A percentile compares a stretch with the other conserved stretches of the same genome.
Evolutionary conservation across 805 yeast species (phyloP).

Genomic region (Kregervanrija pseudodelftensis): DNA sequence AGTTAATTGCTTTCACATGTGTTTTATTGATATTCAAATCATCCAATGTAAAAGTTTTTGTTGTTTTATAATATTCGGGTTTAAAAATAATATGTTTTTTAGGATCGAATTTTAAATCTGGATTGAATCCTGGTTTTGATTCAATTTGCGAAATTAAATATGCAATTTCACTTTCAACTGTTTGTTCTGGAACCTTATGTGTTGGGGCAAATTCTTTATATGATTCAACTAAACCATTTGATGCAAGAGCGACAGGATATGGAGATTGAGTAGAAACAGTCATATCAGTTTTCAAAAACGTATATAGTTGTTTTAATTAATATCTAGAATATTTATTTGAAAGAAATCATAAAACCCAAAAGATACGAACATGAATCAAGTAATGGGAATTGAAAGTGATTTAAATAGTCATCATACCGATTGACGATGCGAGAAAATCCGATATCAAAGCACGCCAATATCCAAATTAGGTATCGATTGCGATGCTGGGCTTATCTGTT

Average conservation of each 20-base stretch:
- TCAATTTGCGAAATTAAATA: slow-evolving; percentile 13
- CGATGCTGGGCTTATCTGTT: too few species aligned
- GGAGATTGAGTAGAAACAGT: slow-evolving; percentile 1
- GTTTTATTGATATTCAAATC: slow-evolving; percentile 33
- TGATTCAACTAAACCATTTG: slow-evolving; percentile 6
- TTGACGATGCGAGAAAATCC: too few species aligned
- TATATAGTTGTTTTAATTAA: too few species aligned
- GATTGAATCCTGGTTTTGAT: slow-evolving; percentile 19
- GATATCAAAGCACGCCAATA: too few species aligned
- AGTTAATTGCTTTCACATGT: slow-evolving; percentile 27
- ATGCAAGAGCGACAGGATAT: slow-evolving; percentile 6
- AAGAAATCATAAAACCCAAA: too few species aligned
- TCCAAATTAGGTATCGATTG: too few species aligned
- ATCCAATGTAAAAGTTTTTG: slow-evolving; percentile 30
- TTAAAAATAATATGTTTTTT: slow-evolving; percentile 31
- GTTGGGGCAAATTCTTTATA: slow-evolving; percentile 5
- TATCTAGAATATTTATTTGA: too few species aligned
- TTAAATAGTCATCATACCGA: too few species aligned
- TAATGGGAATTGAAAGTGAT: too few species aligned
- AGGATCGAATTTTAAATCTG: slow-evolving; percentile 31
- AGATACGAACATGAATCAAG: too few species aligned
- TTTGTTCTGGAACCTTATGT: slow-evolving; percentile 19
- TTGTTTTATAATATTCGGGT: slow-evolving; percentile 30
- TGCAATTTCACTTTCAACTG: slow-evolving; percentile 20
- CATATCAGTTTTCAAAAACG: too few species aligned